Evolutionary conservation across 306 rosid species (phyloP), one percentile per base, ranked within the genome.

Genomic region (Macrotyloma uniflorum): DNA sequence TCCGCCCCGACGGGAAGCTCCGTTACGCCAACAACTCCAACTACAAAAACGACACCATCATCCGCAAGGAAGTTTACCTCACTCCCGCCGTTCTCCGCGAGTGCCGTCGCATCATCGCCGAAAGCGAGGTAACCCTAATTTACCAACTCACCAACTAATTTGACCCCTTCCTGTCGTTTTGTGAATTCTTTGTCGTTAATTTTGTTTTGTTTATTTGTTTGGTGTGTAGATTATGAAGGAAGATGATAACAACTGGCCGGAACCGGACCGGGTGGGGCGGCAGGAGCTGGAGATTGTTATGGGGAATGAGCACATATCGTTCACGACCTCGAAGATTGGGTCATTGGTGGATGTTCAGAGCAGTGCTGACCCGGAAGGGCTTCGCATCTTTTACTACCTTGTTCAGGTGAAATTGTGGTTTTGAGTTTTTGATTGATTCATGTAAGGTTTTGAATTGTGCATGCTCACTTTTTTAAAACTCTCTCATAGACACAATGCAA

Each of bases 311-410:
- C 99, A 95, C 69, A 95, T 95, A 61, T 95, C 99, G 30, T 95
- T 95, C 79, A 95, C 99, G 2, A 95, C 99, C 4, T 95, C 99
- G 1, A 95, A 95, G 86, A 95, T 95, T 61, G 99, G 99, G 4
- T 95, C 99, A 7, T 97, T 95, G 5, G 97, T 95, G 4, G 99
- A 93, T 81, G 99, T 95, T 85, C 97, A 95, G 86, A 89, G 93
- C 61, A 95, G 99, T 79, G 92, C 92, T n/a, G 99, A 95, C 80
- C 98, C 98, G 3, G 97, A 95, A 85, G 99, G 99, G n/a, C 98
- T 95, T 75, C 99, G 99, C 32, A 93, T 95, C 83, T 95, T 95
- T 83, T 93, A 95, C 86, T 95, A 95, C 73, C 97, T 95, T 63
- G 98, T 95, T 85, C 98, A 95, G 98, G 98, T 94, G 4, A 9